These are phyloP conservation scores for Sugiyamaella americana DNA, from an alignment of 805 yeast genomes.

Conservation along the genomic window DNA sequence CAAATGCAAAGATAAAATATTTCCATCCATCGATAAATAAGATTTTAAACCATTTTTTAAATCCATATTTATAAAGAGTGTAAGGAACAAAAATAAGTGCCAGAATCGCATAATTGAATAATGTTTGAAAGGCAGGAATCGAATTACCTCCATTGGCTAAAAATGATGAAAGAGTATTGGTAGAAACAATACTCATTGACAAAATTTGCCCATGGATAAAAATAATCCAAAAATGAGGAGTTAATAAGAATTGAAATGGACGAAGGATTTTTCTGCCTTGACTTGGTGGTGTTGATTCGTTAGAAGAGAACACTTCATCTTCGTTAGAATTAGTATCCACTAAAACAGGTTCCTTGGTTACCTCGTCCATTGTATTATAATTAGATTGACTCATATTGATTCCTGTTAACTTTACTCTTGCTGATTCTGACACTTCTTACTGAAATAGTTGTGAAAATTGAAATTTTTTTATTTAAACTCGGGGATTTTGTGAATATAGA, in stretches of 20 bases:
- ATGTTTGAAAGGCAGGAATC: constrained; percentile 41
- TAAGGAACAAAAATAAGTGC: constrained; percentile 36
- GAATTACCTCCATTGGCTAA: constrained; percentile 34
- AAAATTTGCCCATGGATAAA: constrained; percentile 38
- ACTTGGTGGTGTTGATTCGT: not conserved
- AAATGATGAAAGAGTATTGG: constrained; percentile 39
- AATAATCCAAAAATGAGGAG: constrained; percentile 37
- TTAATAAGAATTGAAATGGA: constrained; percentile 26
- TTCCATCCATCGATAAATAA: constrained; percentile 37
- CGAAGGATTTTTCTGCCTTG: not conserved
- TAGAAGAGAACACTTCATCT: not conserved
- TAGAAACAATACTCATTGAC: constrained; percentile 37
- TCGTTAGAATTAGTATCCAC: too few species aligned
- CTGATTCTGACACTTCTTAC: not conserved
- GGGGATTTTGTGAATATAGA: not conserved
- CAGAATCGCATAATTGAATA: constrained; percentile 37
- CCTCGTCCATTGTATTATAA: not conserved
- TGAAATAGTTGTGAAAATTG: not conserved
- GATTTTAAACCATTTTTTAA: constrained; percentile 31
- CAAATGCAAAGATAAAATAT: constrained; percentile 38
- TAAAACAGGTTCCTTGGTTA: not conserved
- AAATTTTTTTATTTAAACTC: not conserved
- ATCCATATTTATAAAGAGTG: constrained; percentile 36
- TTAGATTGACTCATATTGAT: not conserved
- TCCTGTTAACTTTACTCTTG: not conserved